phyloP scores from a whole-genome alignment of 2,329 filamentous ascomycete genomes.

The Sclerotinia borealis region DNA sequence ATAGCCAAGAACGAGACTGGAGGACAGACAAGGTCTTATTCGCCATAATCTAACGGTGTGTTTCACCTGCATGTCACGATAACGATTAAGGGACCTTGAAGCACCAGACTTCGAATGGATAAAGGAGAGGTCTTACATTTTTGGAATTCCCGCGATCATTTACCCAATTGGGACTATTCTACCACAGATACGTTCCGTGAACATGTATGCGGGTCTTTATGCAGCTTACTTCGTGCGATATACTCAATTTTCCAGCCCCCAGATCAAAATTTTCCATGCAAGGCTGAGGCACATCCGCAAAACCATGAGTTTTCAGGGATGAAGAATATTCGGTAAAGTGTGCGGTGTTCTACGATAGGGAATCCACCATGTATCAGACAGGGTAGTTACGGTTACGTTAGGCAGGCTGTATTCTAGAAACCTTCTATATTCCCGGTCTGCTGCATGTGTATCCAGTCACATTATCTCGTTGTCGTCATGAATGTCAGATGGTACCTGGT shows the following conservation, averaged over 20 bases:
- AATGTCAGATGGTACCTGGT: constrained; percentile 1
- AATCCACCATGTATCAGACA: constrained; percentile 8
- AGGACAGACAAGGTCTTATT: constrained; percentile 12
- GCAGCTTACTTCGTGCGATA: constrained; percentile 7
- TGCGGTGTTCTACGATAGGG: constrained; percentile 4
- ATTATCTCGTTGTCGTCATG: constrained; percentile 7
- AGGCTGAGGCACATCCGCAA: neutral
- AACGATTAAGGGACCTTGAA: neutral
- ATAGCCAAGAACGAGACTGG: constrained; percentile 10
- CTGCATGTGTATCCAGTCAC: constrained; percentile 2
- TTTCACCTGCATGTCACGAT: constrained; percentile 10
- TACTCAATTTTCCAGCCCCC: constrained; percentile 5
- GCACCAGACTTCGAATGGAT: neutral
- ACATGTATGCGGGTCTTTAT: constrained; percentile 6
- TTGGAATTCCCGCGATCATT: constrained; percentile 7
- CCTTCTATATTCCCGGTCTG: constrained; percentile 1
- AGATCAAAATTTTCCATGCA: neutral
- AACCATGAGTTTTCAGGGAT: neutral
- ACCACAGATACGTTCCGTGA: neutral
- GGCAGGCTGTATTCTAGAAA: constrained; percentile 7
- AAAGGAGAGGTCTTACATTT: constrained; percentile 12
- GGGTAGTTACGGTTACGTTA: neutral
- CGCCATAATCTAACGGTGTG: constrained; percentile 6
- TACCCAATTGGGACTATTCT: neutral
- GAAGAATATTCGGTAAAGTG: neutral